Conservation (phyloP, 1,284 basidiomycete genomes). For the Cystobasidiaceae sp. region DNA sequence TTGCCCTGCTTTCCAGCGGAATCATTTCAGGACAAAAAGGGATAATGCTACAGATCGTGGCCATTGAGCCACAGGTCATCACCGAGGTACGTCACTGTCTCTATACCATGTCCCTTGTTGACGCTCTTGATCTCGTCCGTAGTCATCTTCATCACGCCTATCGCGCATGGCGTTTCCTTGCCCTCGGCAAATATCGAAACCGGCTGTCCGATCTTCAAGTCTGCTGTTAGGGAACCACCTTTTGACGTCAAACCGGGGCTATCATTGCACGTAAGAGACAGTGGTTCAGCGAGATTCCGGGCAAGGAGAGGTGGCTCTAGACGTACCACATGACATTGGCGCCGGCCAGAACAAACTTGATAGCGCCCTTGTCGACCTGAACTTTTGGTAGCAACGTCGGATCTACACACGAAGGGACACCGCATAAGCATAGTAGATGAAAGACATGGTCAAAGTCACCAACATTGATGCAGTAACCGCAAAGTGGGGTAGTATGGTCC, state of each 20-base stretch:
- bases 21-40: background rate
- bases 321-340: slow-evolving; percentile 50
- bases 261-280: background rate
- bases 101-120: slow-evolving; percentile 87
- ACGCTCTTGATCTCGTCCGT: slow-evolving; percentile 84
- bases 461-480: slow-evolving; percentile 83
- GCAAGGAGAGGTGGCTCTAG: background rate
- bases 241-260: slow-evolving; percentile 82
- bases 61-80: slow-evolving; percentile 83
- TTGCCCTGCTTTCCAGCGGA: too few species aligned
- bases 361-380: slow-evolving; percentile 90
- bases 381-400: slow-evolving; percentile 83
- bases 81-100: slow-evolving; percentile 76
- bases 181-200: slow-evolving; percentile 91
- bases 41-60: slow-evolving; percentile 50
- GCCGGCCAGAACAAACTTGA: slow-evolving; percentile 86
- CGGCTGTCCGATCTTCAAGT: slow-evolving; percentile 62
- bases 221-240: slow-evolving; percentile 77
- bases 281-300: background rate
- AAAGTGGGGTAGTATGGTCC: slow-evolving; percentile 86
- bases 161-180: slow-evolving; percentile 86
- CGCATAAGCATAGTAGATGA: background rate
- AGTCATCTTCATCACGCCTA: slow-evolving; percentile 75
- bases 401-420: slow-evolving; percentile 54
- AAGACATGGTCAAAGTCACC: slow-evolving; percentile 50